Evolutionary conservation across 192 early-diverging fungal species (phyloP).

Genomic region (Mortierella antarctica): DNA sequence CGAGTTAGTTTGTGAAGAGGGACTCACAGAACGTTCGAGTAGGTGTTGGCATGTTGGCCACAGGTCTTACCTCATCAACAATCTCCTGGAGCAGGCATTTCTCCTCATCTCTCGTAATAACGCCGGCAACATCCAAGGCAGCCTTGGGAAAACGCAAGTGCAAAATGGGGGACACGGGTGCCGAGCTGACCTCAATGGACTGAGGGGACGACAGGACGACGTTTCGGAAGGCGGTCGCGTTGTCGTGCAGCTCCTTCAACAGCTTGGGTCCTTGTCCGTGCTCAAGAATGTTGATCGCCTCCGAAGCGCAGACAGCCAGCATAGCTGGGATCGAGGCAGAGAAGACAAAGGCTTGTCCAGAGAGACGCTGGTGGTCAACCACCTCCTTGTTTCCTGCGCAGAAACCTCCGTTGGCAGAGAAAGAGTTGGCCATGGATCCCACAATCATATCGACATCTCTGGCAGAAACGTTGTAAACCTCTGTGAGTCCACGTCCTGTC

Average conservation of each 20-base stretch:
- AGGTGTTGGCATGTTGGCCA: neutral
- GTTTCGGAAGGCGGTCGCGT: constrained; percentile 69
- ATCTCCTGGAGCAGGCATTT: constrained; percentile 83
- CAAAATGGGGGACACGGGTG: constrained; percentile 73
- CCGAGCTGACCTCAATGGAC: constrained; percentile 62
- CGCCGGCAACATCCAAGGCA: constrained; percentile 10
- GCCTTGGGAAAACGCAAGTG: constrained; percentile 75
- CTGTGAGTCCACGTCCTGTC: constrained; percentile 89
- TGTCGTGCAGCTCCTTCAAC: constrained; percentile 70
- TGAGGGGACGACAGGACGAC: constrained; percentile 61
- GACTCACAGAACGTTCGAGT: neutral
- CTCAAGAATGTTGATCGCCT: constrained; percentile 77
- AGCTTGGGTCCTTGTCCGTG: constrained; percentile 54
- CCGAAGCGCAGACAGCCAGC: constrained; percentile 87
- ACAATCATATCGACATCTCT: constrained; percentile 90
- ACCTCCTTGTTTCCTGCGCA: constrained; percentile 88
- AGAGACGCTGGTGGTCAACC: constrained; percentile 91
- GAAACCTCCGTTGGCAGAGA: constrained; percentile 92
- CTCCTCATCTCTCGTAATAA: constrained; percentile 71
- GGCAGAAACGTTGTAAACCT: constrained; percentile 79
- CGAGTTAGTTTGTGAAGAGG: neutral
- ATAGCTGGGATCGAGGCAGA: constrained; percentile 96
- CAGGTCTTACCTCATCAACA: constrained; percentile 70
- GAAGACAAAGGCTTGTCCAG: constrained; percentile 90
- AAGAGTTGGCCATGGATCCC: constrained; percentile 82